Evolutionary conservation across 768 basidiomycete species (phyloP).

Genomic region (Harrya chromipes): DNA sequence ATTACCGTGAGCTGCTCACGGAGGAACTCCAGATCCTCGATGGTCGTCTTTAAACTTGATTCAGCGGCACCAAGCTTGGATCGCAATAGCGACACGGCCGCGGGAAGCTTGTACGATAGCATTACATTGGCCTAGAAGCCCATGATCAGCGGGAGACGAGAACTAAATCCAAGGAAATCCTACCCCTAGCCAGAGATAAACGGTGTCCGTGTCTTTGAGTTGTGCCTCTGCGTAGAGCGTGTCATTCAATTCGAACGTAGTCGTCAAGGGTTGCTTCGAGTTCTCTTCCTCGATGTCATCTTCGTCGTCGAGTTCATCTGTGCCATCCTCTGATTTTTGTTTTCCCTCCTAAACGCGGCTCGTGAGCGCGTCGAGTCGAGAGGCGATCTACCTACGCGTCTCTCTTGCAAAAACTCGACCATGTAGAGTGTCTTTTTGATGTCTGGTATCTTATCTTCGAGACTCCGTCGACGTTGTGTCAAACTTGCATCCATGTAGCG

Average conservation of each 20-base stretch:
- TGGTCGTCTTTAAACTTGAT: conserved; percentile 57
- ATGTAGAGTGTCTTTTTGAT: conserved; percentile 89
- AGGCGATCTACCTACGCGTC: conserved; percentile 49
- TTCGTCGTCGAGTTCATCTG: conserved; percentile 56
- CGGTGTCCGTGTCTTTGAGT: conserved; percentile 81
- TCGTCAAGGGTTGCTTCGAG: conserved; percentile 55
- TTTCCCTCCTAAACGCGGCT: conserved; percentile 54
- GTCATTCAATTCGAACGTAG: conserved; percentile 94
- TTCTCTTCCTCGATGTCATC: conserved; percentile 39
- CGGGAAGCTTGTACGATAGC: conserved; percentile 86
- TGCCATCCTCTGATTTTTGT: conserved; percentile 31
- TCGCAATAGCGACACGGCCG: conserved; percentile 69
- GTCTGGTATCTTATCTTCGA: conserved; percentile 96
- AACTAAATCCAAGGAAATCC: conserved; percentile 28
- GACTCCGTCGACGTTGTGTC: conserved; percentile 67
- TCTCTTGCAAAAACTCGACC: conserved; percentile 76
- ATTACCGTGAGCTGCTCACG: conserved; percentile 95
- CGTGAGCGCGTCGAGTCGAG: not conserved
- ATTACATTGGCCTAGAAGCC: conserved; percentile 88
- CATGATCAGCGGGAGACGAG: not conserved
- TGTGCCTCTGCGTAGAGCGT: conserved; percentile 92
- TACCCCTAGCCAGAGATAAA: conserved; percentile 96
- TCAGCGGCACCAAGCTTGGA: conserved; percentile 76
- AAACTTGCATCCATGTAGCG: conserved; percentile 94
- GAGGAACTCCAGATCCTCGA: conserved; percentile 90